Evolutionary conservation across 495 filamentous ascomycete species (phyloP), one percentile per base, ranked within the genome.

Genomic region (Penicillium psychrofluorescens): DNA sequence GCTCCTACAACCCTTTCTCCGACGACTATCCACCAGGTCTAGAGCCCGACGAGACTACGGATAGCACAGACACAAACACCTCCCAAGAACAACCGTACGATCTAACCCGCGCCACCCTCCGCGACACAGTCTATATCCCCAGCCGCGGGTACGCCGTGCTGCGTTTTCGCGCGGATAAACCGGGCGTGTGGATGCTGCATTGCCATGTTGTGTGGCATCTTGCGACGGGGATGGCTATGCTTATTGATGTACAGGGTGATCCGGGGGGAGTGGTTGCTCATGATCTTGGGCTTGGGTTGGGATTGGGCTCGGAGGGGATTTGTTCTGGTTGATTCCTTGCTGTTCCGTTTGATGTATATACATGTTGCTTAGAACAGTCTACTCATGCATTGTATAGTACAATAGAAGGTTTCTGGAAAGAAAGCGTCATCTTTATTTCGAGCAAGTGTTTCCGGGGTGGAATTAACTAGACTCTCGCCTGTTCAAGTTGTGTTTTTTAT

Each of bases 201-300:
- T 86, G 82, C 50, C 82, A 86, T 56, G 77, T 86, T 37, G 67
- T 82, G 47, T 86, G 81, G 80, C 82, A 86, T 56, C 65, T 68
- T 41, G 65, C 62, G 2, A 67, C 61, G 41, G 74, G 74, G 14
- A 64, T 76, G 54, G 66, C 66, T 7, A 71, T 73, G 66, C 16
- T 70, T 9, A 46, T 70, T 28, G 59, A 65, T 56, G 51, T 59
- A 4, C 47, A 55, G 41, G 57, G 54, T 10, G 49, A 59, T 27
- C 27, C 40, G 35, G 40, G 40, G n/a, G 58, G 58, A 12, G 5
- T 39, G n/a, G 34, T 35, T 34, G 55, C 50, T 10, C 55, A 59
- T 44, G 44, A 47, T 44, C 16, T 16, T 16, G 16, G 16, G 16
- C 16, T 1, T 16, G 16, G 16, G 16, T 1, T 1, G 1, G n/a